A percentile compares a stretch with the other conserved stretches of the same genome.
These are phyloP conservation scores for Termitomyces sp. DNA, from an alignment of 768 basidiomycete species.

Conservation along the genomic window DNA sequence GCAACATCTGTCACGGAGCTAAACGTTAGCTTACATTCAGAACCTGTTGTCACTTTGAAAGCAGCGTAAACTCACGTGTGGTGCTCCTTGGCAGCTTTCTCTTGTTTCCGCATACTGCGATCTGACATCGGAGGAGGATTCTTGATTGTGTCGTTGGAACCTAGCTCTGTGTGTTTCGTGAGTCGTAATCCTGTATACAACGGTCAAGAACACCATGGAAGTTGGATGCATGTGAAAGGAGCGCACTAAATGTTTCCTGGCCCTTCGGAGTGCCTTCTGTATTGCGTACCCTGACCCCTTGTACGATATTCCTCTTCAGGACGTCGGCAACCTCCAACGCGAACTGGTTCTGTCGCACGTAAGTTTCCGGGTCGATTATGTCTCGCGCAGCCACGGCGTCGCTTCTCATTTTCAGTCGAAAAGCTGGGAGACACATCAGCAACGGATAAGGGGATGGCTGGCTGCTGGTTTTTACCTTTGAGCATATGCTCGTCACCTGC, in stretches of 20 bases:
- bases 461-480: slow-evolving; percentile 31
- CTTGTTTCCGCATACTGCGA: slow-evolving; percentile 40
- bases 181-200: slow-evolving; percentile 56
- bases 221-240: neutral
- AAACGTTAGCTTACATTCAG: slow-evolving; percentile 18
- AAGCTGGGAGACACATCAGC: slow-evolving; percentile 42
- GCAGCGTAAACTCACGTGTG: slow-evolving; percentile 18
- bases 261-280: slow-evolving; percentile 20
- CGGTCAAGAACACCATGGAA: neutral
- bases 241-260: slow-evolving; percentile 55
- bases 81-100: slow-evolving; percentile 26
- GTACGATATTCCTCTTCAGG: slow-evolving; percentile 79
- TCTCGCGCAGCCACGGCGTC: slow-evolving; percentile 42
- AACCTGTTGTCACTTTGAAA: slow-evolving; percentile 2
- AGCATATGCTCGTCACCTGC: slow-evolving; percentile 54
- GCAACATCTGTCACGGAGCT: slow-evolving; percentile 30
- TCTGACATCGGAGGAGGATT: slow-evolving; percentile 41
- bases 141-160: slow-evolving; percentile 78
- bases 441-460: neutral
- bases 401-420: slow-evolving; percentile 58
- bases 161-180: slow-evolving; percentile 80
- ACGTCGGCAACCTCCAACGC: slow-evolving; percentile 70
- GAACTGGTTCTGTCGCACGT: slow-evolving; percentile 50
- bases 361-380: slow-evolving; percentile 38
- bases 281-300: slow-evolving; percentile 50